A percentile compares a stretch with the other conserved stretches of the same genome.
These are phyloP conservation scores for Staphylotrichum longicolle DNA, from an alignment of 495 filamentous ascomycete species.

Conservation along the genomic window DNA sequence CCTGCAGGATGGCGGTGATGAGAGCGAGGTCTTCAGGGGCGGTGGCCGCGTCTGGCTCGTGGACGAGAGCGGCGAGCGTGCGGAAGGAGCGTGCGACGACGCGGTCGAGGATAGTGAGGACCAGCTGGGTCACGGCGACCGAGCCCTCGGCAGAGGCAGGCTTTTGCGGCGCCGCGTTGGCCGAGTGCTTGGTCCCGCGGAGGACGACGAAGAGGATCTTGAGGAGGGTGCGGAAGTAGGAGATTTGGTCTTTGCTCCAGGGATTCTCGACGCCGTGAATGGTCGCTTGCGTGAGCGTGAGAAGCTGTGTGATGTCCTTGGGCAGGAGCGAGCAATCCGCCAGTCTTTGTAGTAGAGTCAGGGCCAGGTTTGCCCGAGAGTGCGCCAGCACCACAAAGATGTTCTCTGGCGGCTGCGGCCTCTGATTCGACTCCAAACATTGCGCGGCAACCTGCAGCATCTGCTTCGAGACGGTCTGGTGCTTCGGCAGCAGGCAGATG, in stretches of 20 bases:
- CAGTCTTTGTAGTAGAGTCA: slow-evolving; percentile 73
- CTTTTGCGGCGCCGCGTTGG: slow-evolving; percentile 22
- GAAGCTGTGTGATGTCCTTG: slow-evolving; percentile 59
- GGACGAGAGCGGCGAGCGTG: slow-evolving; percentile 70
- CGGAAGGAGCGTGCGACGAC: slow-evolving; percentile 81
- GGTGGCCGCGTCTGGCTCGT: slow-evolving; percentile 52
- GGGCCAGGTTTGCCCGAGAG: slow-evolving; percentile 68
- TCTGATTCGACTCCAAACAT: slow-evolving; percentile 69
- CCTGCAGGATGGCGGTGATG: slow-evolving; percentile 84
- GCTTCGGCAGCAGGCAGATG: slow-evolving; percentile 58
- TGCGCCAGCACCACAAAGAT: slow-evolving; percentile 72
- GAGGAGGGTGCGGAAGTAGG: slow-evolving; percentile 78
- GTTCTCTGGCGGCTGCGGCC: slow-evolving; percentile 61
- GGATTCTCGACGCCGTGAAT: slow-evolving; percentile 61
- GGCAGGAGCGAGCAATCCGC: slow-evolving; percentile 60
- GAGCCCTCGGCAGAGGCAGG: slow-evolving; percentile 27
- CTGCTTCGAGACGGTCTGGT: slow-evolving; percentile 60
- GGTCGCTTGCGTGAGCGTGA: slow-evolving; percentile 65
- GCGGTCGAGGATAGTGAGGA: slow-evolving; percentile 71
- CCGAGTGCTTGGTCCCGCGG: slow-evolving; percentile 48
- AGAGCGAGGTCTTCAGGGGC: slow-evolving; percentile 74
- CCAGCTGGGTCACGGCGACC: slow-evolving; percentile 48
- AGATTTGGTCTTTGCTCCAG: slow-evolving; percentile 60
- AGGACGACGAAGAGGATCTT: slow-evolving; percentile 82
- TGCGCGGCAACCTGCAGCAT: slow-evolving; percentile 65